Evolutionary conservation across 805 yeast species (phyloP), one percentile per base, ranked within the genome.

Genomic region (Saccharomycopsis capsularis): DNA sequence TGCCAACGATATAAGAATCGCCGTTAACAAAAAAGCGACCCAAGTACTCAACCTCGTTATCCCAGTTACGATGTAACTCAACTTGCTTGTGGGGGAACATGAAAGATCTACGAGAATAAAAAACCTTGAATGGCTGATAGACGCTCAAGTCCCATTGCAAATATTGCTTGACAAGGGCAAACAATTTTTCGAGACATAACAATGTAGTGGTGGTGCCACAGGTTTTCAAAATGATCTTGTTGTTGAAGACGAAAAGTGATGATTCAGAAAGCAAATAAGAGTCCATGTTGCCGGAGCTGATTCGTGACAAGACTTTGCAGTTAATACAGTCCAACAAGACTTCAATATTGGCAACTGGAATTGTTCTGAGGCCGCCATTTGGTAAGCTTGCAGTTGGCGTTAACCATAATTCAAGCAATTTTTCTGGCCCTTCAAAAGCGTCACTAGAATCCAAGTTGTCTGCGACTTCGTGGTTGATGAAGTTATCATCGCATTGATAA

Each of bases 361-460:
- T 79, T 11, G 74, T 66, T 56, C 95, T 69, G 50, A 84, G 73
- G 7, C 59, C 54, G 11, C 69, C 63, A 24, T 57, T 29, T 1
- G 76, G 75, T 18, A 72, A 57, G n/a, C 64, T 56, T 23, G 61
- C 69, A 35, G 71, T 64, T 11, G 82, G 75, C 57, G 81, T 80
- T 62, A 89, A 81, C 96, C 96, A 90, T 51, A 91, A 71, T 63
- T 91, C 96, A 38, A 93, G 71, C 50, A 91, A 71, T 66, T 91
- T 93, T 66, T 91, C 98, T 29, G 99, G 98, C 4, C 99, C 98
- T 70, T 91, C 98, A 63, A 91, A 91, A 2, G 97, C 96, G 61
- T 80, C 84, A 13, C 95, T 74, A 18, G 96, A 89, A 68, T 90
- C 97, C 55, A 90, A 70, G 52, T 77, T 75, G 40, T 80, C 81